Conservation (phyloP, 179 eudicot species). For the Silene coronaria region DNA sequence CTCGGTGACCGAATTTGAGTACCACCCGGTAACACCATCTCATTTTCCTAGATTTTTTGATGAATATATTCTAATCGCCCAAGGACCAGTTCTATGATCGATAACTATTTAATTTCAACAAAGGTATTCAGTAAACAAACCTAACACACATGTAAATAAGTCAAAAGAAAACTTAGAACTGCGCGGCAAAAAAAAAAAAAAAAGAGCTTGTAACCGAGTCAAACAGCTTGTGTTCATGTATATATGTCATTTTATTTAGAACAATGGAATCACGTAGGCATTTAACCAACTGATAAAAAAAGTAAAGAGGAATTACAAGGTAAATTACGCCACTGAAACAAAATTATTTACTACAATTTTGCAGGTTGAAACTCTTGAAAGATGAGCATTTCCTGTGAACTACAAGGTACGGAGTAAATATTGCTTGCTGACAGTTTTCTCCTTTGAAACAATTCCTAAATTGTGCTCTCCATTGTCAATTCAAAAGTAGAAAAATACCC, state of each 20-base stretch:
- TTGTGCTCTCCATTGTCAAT: conserved; percentile 20
- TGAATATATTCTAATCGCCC: too few relatives aligned
- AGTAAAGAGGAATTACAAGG: neutral
- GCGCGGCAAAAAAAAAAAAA: too few relatives aligned
- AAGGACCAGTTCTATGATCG: too few relatives aligned
- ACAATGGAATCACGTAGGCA: neutral
- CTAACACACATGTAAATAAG: too few relatives aligned
- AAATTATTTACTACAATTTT: conserved; percentile 24
- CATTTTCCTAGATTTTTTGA: too few relatives aligned
- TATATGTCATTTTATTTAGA: too few relatives aligned
- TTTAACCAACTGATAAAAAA: neutral
- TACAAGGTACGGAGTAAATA: conserved; percentile 15
- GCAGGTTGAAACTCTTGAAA: conserved; percentile 12
- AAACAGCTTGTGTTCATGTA: neutral
- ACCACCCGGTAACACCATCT: too few relatives aligned
- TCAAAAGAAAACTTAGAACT: too few relatives aligned
- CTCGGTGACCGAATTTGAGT: too few relatives aligned
- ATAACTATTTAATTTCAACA: too few relatives aligned
- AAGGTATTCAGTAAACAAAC: too few relatives aligned
- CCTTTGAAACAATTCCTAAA: conserved; percentile 21
- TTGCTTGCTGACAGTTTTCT: conserved; percentile 19
- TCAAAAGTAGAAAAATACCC: conserved; percentile 14
- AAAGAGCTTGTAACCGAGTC: neutral
- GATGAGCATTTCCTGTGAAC: conserved; percentile 15
- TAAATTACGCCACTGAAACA: conserved; percentile 7